Evolutionary conservation across 352 stramenopile genomes (phyloP).

Genomic region (Phytopythium mirpurense): DNA sequence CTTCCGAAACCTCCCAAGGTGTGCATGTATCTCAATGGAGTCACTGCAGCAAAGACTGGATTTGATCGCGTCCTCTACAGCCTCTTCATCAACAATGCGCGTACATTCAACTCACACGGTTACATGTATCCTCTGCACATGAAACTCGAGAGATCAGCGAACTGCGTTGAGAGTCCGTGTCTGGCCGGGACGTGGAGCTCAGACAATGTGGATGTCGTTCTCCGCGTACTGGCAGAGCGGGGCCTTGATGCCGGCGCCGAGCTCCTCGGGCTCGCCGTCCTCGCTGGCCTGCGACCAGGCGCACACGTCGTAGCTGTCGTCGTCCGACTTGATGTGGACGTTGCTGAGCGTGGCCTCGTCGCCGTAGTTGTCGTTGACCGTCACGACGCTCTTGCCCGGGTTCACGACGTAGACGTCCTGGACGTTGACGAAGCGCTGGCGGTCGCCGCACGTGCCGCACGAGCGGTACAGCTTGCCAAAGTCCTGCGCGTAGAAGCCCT

Average conservation of each 20-base stretch:
- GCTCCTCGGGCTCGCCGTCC: constrained; percentile 21
- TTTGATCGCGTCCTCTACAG: too few relatives aligned
- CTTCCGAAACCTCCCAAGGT: too few relatives aligned
- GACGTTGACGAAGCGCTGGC: constrained; percentile 26
- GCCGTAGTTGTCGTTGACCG: constrained; percentile 32
- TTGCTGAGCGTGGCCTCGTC: constrained; percentile 32
- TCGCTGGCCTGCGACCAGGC: constrained; percentile 12
- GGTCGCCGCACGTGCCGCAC: constrained; percentile 26
- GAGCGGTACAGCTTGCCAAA: constrained; percentile 33
- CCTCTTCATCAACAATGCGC: too few relatives aligned
- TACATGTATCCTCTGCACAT: too few relatives aligned
- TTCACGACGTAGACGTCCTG: constrained; percentile 31
- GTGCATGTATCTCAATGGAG: too few relatives aligned
- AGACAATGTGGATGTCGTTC: constrained; percentile 21
- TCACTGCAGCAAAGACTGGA: background rate
- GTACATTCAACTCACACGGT: too few relatives aligned
- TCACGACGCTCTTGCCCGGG: constrained; percentile 29
- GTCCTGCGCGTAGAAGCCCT: constrained; percentile 37
- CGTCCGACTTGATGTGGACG: constrained; percentile 25
- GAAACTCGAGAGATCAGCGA: background rate
- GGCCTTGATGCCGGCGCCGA: constrained; percentile 30
- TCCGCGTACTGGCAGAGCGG: constrained; percentile 26
- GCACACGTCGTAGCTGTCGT: constrained; percentile 15
- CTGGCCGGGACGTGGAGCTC: background rate
- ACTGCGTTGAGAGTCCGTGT: background rate